phyloP scores from a whole-genome alignment of 1,284 basidiomycete genomes.

The Cystobasidium slooffiae region DNA sequence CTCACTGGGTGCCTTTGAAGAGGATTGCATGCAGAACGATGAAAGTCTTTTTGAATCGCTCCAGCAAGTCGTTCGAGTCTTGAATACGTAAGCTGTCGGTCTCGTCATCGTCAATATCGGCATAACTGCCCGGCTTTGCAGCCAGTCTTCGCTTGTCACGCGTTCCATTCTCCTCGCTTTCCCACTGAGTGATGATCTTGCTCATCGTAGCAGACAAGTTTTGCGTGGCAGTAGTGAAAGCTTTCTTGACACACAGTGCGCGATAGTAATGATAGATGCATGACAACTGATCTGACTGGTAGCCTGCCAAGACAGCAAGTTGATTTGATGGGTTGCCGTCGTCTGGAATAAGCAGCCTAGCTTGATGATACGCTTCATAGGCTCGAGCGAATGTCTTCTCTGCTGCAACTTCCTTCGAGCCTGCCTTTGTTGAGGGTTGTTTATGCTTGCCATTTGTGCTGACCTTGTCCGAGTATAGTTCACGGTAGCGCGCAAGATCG shows the following conservation, averaged over 20 bases:
- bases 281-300: conserved; percentile 77
- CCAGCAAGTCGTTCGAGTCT: conserved; percentile 60
- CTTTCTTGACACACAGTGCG: conserved; percentile 80
- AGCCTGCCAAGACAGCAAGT: conserved; percentile 87
- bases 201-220: conserved; percentile 77
- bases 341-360: conserved; percentile 75
- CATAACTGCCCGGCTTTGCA: conserved; percentile 26
- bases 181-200: conserved; percentile 62
- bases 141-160: conserved; percentile 21
- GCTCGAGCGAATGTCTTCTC: conserved; percentile 74
- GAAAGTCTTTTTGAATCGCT: conserved; percentile 71
- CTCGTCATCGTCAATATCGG: conserved; percentile 24
- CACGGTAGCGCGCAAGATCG: conserved; percentile 89
- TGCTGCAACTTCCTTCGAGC: conserved; percentile 56
- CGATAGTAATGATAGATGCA: conserved; percentile 87
- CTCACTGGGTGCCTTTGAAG: conserved; percentile 46
- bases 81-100: background rate
- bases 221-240: conserved; percentile 83
- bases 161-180: conserved; percentile 17
- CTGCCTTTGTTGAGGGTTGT: background rate
- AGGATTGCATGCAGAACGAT: conserved; percentile 65
- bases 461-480: conserved; percentile 66
- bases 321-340: conserved; percentile 87
- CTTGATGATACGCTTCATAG: conserved; percentile 79
- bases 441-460: conserved; percentile 47